Conservation (phyloP, 805 yeast genomes). For the Blastobotrys peoriensis region DNA sequence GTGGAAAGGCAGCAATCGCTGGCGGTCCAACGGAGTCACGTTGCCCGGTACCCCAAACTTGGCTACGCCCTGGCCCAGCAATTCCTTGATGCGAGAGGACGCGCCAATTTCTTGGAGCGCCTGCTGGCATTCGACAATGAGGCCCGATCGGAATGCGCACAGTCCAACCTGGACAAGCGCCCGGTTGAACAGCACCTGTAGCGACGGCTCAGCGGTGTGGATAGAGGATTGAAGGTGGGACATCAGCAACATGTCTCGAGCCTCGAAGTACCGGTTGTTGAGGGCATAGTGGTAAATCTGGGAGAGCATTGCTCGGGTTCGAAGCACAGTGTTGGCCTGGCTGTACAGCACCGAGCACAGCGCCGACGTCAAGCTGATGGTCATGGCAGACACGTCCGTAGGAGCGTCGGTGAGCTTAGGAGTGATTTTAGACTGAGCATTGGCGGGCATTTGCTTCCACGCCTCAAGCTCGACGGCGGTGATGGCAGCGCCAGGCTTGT, state of each 20-base stretch:
- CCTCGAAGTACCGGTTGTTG: constrained; percentile 73
- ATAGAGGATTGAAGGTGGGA: constrained; percentile 81
- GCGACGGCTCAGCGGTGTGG: constrained; percentile 73
- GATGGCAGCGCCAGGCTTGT: constrained; percentile 77
- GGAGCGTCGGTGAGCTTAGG: constrained; percentile 31
- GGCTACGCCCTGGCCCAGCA: constrained; percentile 86
- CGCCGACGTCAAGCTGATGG: constrained; percentile 55
- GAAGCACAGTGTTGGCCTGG: constrained; percentile 61
- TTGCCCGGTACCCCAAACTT: constrained; percentile 47
- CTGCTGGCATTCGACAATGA: constrained; percentile 80
- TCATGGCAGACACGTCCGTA: constrained; percentile 32
- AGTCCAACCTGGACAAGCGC: constrained; percentile 93
- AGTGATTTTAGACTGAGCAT: constrained; percentile 27
- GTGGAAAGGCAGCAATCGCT: constrained; percentile 91
- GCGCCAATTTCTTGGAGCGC: constrained; percentile 81
- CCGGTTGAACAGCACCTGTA: constrained; percentile 92
- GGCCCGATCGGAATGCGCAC: constrained; percentile 88
- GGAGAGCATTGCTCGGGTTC: constrained; percentile 77
- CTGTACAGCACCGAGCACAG: constrained; percentile 60
- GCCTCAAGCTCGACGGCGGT: constrained; percentile 61
- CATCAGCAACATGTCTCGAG: constrained; percentile 80
- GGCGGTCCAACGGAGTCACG: constrained; percentile 48
- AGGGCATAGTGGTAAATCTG: constrained; percentile 89
- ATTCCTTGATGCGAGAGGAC: constrained; percentile 80
- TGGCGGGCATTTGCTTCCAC: constrained; percentile 52